phyloP scores from a whole-genome alignment of 139 green algal species.

The Tetradesmus obliquus region DNA sequence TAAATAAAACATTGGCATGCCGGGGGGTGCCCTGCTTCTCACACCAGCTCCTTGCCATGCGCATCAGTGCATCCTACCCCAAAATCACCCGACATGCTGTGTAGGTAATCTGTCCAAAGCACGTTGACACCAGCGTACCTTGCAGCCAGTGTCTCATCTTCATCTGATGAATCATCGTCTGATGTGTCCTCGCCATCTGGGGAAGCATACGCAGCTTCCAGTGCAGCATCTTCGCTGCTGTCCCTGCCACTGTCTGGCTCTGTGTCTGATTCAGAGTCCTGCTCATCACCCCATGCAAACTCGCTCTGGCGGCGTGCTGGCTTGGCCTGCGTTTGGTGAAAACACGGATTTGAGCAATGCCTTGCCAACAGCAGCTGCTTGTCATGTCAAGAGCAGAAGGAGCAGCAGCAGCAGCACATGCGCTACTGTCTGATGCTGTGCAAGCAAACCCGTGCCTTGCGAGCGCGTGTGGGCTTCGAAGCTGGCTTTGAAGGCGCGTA shows the following conservation, averaged over 20 bases:
- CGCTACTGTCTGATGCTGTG: not conserved
- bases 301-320: not conserved
- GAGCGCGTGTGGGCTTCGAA: not conserved
- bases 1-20: not conserved
- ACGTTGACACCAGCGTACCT: not conserved
- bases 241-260: not conserved
- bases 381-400: too few relatives aligned
- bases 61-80: not conserved
- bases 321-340: too few relatives aligned
- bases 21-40: not conserved
- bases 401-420: too few relatives aligned
- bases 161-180: not conserved
- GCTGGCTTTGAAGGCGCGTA: not conserved
- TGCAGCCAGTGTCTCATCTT: not conserved
- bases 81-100: not conserved
- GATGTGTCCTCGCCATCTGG: not conserved
- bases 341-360: too few relatives aligned
- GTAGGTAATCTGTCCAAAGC: not conserved
- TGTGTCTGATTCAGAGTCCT: not conserved
- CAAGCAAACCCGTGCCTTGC: constrained; percentile 1
- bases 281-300: not conserved
- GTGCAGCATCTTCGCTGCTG: not conserved
- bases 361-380: too few relatives aligned
- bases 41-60: not conserved
- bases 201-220: not conserved